Evolutionary conservation across 768 basidiomycete species (phyloP).

Genomic region (Auricularia cornea): DNA sequence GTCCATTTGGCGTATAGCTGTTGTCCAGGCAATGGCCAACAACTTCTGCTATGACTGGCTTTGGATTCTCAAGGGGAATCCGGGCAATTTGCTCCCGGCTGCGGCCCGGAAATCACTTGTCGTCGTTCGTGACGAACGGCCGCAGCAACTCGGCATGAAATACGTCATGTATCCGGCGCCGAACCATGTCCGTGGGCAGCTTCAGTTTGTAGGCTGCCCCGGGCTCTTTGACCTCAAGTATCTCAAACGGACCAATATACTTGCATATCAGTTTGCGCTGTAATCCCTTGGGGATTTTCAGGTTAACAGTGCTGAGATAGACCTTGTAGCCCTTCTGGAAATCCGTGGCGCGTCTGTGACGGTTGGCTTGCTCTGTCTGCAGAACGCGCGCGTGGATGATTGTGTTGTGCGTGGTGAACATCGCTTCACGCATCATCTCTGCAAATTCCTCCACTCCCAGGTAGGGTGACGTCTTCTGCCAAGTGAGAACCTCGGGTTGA

Average conservation of each 20-base stretch:
- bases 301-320: too few species aligned
- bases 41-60: too few species aligned
- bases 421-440: slow-evolving; percentile 4
- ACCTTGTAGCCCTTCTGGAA: slow-evolving; percentile 24
- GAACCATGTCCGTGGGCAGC: slow-evolving; percentile 16
- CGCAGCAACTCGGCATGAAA: slow-evolving; percentile 23
- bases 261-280: slow-evolving; percentile 29
- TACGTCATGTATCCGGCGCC: slow-evolving; percentile 10
- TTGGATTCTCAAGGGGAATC: too few species aligned
- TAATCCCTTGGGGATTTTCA: slow-evolving; percentile 26
- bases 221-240: slow-evolving; percentile 13
- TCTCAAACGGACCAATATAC: slow-evolving; percentile 31
- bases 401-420: slow-evolving; percentile 5
- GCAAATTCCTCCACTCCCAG: slow-evolving; percentile 5
- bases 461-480: slow-evolving; percentile 9
- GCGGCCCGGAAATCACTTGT: slow-evolving; percentile 27
- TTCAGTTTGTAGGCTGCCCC: slow-evolving; percentile 17
- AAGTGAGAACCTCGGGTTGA: slow-evolving; percentile 24
- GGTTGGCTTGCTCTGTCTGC: slow-evolving; percentile 2
- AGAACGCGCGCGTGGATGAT: slow-evolving; percentile 2
- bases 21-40: too few species aligned
- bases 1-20: too few species aligned
- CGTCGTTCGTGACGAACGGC: slow-evolving; percentile 27
- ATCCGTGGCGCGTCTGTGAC: slow-evolving; percentile 3
- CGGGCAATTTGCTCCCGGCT: too few species aligned